Conservation (phyloP, 2,329 filamentous ascomycete genomes). For the Polychaeton citri region DNA sequence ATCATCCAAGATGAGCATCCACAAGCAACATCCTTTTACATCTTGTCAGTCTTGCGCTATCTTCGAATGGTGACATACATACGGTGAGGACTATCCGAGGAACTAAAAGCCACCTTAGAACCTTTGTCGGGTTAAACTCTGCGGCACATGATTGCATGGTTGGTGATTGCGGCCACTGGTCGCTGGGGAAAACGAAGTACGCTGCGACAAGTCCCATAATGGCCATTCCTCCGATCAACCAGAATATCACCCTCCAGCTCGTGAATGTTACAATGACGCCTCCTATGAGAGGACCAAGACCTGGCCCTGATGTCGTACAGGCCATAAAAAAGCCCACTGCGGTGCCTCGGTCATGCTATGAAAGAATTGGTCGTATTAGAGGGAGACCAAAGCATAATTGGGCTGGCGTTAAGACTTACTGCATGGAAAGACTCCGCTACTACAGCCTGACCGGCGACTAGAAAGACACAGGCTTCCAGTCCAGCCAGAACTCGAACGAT, state of each 20-base stretch:
- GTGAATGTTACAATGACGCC: constrained; percentile 61
- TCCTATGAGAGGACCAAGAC: constrained; percentile 53
- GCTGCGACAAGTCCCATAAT: constrained; percentile 44
- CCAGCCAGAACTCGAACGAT: no score
- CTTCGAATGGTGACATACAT: constrained; percentile 16
- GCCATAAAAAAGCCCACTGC: constrained; percentile 60
- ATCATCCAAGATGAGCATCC: constrained; percentile 59
- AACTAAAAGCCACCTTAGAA: constrained; percentile 49
- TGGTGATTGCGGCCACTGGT: constrained; percentile 27
- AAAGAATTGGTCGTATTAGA: no score
- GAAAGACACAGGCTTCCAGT: constrained; percentile 62
- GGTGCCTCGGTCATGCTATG: constrained; percentile 55
- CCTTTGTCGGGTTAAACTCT: constrained; percentile 50
- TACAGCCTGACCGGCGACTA: constrained; percentile 55
- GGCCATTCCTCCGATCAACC: constrained; percentile 55
- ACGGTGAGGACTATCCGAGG: constrained; percentile 51
- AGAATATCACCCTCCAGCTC: constrained; percentile 64
- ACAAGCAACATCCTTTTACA: no score
- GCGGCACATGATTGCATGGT: constrained; percentile 25
- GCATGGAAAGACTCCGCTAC: constrained; percentile 41
- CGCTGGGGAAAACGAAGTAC: constrained; percentile 46
- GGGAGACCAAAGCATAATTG: no score
- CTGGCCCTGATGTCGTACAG: constrained; percentile 52
- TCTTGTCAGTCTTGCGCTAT: background rate
- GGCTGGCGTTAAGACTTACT: no score